Conservation (phyloP, 306 rosid genomes). For the Acmispon strigosus region DNA sequence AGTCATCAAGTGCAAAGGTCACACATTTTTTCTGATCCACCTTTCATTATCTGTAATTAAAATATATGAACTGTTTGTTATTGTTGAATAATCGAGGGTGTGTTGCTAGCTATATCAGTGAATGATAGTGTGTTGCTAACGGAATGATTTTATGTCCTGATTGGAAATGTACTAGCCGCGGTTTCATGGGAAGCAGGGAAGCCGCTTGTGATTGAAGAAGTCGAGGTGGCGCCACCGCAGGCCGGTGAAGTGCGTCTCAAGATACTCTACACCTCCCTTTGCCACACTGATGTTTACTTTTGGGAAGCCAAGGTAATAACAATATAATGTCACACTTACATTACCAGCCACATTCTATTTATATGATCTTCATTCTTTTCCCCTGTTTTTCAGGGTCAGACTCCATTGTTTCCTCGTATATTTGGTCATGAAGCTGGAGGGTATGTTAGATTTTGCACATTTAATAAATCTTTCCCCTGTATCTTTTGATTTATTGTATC, state of each 20-base stretch:
- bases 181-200: slow-evolving; percentile 43
- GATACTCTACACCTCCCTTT: slow-evolving; percentile 43
- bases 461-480: neutral
- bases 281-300: slow-evolving; percentile 44
- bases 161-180: slow-evolving; percentile 25
- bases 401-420: slow-evolving; percentile 61
- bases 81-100: too few species aligned
- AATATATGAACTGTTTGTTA: too few species aligned
- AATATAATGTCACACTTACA: too few species aligned
- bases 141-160: neutral
- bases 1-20: slow-evolving; percentile 49
- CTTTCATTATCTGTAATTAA: too few species aligned
- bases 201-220: slow-evolving; percentile 36
- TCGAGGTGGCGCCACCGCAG: slow-evolving; percentile 43
- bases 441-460: slow-evolving; percentile 19
- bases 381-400: slow-evolving; percentile 40
- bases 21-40: neutral
- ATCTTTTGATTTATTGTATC: too few species aligned
- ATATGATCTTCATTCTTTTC: neutral
- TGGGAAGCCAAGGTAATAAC: slow-evolving; percentile 40
- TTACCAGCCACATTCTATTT: too few species aligned
- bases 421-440: slow-evolving; percentile 71
- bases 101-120: too few species aligned
- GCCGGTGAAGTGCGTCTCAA: slow-evolving; percentile 42
- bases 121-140: neutral